Base-by-base conservation (phyloP, 495 filamentous ascomycete species). In the Penicillium simplicissimum region DNA sequence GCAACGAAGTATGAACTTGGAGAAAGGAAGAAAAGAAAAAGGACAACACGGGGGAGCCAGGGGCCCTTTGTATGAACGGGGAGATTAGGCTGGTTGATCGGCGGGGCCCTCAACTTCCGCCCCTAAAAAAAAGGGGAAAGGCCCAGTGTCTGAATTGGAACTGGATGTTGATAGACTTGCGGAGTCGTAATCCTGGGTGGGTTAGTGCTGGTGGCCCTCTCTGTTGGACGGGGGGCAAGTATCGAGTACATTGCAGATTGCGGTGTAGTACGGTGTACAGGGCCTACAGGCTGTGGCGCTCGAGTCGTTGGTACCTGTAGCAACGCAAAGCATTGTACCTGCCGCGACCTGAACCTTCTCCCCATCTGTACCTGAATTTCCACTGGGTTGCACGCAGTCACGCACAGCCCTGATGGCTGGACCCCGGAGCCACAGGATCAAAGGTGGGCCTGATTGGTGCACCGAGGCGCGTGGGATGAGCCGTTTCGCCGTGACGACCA, bases 81-180 rank as follows among this genome's bases (percentile, higher is more conserved):
- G 77, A 79, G 74, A 79, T 78, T 80, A 74, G 63, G 49, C 67
- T 69, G 64, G 60, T 47, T 38, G 78, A 79, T 78, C 74, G 71
- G 52, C 68, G 61, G 40, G 43, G 21, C 42, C 51, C 33, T 8
- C 51, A 49, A 49, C 55, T 34, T 19, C 28, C 36, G 25, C 38
- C 59, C 58, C 58, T 54, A 53, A 52, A 52, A 55, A 55, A 66
- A 66, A 63, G 57, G 55, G 51, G 60, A 52, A 57, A 52, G 19
- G 14, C 23, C 42, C 17, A 45, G 42, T 23, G 45, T 31, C 45
- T 49, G 45, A 49, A 49, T 13, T 49, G 45, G 21, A 49, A 14
- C 21, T 31, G 21, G 34, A 42, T 34, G 15, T 8, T 60, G 25
- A 37, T 38, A 21, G 43, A 23, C 28, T 53, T 56, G 52, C 43